Evolutionary conservation across 2,329 filamentous ascomycete genomes (phyloP), one percentile per base, ranked within the genome.

Genomic region (Aspergillus pseudonomiae): DNA sequence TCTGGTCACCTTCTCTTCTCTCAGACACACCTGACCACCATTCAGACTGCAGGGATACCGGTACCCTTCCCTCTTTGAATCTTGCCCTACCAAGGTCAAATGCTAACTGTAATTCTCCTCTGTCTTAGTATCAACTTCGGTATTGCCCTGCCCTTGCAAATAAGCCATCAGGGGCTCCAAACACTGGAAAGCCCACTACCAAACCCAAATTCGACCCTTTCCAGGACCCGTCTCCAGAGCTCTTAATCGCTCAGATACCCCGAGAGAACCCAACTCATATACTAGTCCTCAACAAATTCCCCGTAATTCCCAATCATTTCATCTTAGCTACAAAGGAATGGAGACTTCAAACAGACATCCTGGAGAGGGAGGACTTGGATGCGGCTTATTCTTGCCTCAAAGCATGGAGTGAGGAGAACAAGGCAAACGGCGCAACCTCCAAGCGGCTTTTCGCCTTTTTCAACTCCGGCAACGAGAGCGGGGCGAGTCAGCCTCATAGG

Each of bases 81-180:
- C n/a, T 32, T 36, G 28, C 46, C 7, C 26, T 59, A 19, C 32
- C 21, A 21, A 41, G n/a, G 39, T 14, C 48, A 61, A 61, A 28
- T 24, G 26, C 21, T 58, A 41, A 28, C 26, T 24, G 16, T n/a
- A 24, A 28, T 6, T 12, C 16, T 24, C 24, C 30, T 30, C 4
- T 36, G 34, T 32, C 24, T 39, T 36, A 83, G 81, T 82, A 80
- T 61, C 81, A 83, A 77, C 73, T 83, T 11, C 78, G 81, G 63
- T 83, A 82, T 64, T 83, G 81, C 62, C 81, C 81, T 4, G 79
- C 81, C 0, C 76, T 83, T n/a, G 76, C 78, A 30, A 79, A 80
- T 65, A 83, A 83, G 64, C 78, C 80, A 14, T 63, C 71, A 6
- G 69, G 68, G 7, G 60, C 67, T 14, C 63, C 69, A n/a, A 72